phyloP scores from a whole-genome alignment of 2,329 filamentous ascomycete genomes.

The Penicillium sp. region DNA sequence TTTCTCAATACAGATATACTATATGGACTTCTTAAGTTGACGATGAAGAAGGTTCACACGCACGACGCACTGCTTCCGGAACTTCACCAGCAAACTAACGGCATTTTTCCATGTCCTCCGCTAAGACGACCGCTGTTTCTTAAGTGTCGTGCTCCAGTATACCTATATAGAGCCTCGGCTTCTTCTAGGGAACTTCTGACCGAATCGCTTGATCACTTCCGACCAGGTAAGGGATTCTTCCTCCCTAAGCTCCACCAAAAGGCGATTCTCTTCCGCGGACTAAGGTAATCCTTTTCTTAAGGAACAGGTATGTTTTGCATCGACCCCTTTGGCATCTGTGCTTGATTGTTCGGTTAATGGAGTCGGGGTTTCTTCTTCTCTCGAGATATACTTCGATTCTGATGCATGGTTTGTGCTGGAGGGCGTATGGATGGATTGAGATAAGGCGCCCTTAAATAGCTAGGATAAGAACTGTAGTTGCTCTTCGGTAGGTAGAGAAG shows the following conservation, averaged over 20 bases:
- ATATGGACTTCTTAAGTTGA: no score
- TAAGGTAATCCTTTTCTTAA: conserved; percentile 15
- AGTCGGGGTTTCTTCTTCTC: neutral
- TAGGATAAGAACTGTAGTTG: conserved; percentile 11
- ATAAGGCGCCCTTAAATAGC: conserved; percentile 14
- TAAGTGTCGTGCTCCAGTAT: conserved; percentile 16
- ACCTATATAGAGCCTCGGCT: conserved; percentile 15
- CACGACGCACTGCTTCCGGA: no score
- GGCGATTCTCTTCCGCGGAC: conserved; percentile 11
- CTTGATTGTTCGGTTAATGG: neutral
- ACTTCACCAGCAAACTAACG: no score
- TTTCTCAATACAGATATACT: no score
- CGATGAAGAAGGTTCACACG: no score
- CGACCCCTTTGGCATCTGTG: neutral
- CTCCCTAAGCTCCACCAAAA: conserved; percentile 16
- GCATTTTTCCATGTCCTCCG: no score
- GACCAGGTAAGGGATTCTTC: conserved; percentile 19
- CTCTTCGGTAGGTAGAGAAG: conserved; percentile 8
- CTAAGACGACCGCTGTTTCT: conserved; percentile 6
- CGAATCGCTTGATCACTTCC: conserved; percentile 15
- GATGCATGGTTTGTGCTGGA: neutral
- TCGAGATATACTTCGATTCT: neutral
- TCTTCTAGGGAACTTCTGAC: conserved; percentile 8
- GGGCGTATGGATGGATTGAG: conserved; percentile 3
- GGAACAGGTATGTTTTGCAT: neutral